Evolutionary conservation across 805 yeast genomes (phyloP), one percentile per base, ranked within the genome.

Genomic region (Wickerhamiella kazuoi): DNA sequence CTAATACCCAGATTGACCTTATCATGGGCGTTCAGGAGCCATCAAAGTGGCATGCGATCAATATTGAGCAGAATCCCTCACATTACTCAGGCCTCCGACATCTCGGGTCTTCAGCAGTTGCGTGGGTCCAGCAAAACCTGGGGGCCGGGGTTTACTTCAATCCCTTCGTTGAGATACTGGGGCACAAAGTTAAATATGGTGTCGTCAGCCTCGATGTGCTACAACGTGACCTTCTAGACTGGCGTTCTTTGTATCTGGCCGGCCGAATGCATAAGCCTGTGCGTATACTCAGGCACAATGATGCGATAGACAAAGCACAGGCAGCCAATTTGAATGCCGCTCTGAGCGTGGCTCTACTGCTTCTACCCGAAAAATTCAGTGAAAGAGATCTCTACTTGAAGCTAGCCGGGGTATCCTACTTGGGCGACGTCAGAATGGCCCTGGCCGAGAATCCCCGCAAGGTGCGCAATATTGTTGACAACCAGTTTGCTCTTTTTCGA

Each of bases 251-350:
- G 50, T 90, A 90, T 51, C 53, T 90, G 16, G 93, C 95, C 2
- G 98, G 98, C 1, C 65, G 98, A 45, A 62, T 90, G 42, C 98
- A 90, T 50, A 90, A 90, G 52, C 98, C 98, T 0, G 93, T 87
- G 4, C 77, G 79, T 44, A 67, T 80, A 26, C 55, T 81, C 30
- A 68, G 73, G 45, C 80, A 75, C 49, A 21, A 46, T 30, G 33
- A 41, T 9, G 35, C 30, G 13, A 42, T 50, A 5, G 39, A 42
- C 4, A 14, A 14, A 5, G 47, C 50, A 9, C 53, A 50, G 41
- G 37, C 81, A 50, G 71, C 68, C 45, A 90, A 90, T 54, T 62
- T 90, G 43, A 67, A 74, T 38, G 75, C 76, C 41, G 96, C 94
- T 5, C 69, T 86, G 37, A 67, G 83, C 9, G 56, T 84, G 14